Conservation (phyloP, 306 rosid genomes). For the Prunus davidiana region DNA sequence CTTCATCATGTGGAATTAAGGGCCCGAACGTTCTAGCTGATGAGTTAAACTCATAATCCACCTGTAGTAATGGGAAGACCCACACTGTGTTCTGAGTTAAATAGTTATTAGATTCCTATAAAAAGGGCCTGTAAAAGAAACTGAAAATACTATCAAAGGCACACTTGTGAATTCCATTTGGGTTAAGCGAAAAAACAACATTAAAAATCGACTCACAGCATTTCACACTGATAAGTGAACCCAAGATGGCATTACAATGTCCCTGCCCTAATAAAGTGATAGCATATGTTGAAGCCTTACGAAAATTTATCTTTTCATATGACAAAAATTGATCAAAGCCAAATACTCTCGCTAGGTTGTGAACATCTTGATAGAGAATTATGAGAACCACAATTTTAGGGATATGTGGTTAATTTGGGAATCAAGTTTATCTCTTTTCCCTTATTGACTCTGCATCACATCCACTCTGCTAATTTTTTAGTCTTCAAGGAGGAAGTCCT, state of each 20-base stretch:
- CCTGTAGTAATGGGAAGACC: slow-evolving; percentile 37
- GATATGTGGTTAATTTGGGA: background rate
- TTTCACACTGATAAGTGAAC: background rate
- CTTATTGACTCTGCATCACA: background rate
- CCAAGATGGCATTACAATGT: background rate
- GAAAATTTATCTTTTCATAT: background rate
- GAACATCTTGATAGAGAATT: background rate
- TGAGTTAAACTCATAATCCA: slow-evolving; percentile 60
- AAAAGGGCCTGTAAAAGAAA: background rate
- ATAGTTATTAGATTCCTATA: background rate
- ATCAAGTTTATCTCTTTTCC: background rate
- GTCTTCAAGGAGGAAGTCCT: background rate
- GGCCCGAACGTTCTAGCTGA: slow-evolving; percentile 38
- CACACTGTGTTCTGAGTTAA: background rate
- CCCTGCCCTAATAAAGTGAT: background rate
- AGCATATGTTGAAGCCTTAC: background rate
- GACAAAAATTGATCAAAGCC: background rate
- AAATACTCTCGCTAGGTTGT: background rate
- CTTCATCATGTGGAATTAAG: slow-evolving; percentile 45
- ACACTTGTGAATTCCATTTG: background rate
- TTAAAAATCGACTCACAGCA: background rate
- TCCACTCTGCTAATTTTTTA: background rate
- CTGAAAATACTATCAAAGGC: background rate
- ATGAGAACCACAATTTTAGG: background rate
- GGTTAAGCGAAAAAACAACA: background rate